Evolutionary conservation across 208 protist genomes (phyloP).

Genomic region (Acanthamoeba healyi): DNA sequence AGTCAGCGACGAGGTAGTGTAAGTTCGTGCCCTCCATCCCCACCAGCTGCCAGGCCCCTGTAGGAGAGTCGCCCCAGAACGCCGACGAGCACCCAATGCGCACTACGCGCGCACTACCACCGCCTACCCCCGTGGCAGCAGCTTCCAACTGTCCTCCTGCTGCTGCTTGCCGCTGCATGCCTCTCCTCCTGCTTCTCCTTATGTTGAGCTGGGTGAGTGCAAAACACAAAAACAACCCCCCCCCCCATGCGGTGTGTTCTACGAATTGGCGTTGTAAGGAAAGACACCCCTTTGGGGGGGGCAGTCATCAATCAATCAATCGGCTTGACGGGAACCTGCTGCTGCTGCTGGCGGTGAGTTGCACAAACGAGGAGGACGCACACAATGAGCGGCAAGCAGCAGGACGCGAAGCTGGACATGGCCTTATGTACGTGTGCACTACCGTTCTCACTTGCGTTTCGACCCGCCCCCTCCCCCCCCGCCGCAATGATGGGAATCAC

Average conservation of each 20-base stretch:
- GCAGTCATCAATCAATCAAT: too few species aligned
- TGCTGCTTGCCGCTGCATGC: too few species aligned
- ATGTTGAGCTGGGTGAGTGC: too few species aligned
- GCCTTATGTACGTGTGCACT: not conserved
- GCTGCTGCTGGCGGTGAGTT: not conserved
- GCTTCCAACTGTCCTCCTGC: too few species aligned
- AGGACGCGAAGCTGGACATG: slow-evolving; percentile 37
- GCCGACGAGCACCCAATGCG: slow-evolving; percentile 83
- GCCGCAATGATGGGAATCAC: not conserved
- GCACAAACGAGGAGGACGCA: not conserved
- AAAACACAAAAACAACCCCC: too few species aligned
- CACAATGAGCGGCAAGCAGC: not conserved
- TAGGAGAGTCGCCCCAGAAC: slow-evolving; percentile 82
- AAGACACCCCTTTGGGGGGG: too few species aligned
- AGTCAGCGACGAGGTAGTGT: slow-evolving; percentile 84
- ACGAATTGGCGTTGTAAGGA: too few species aligned
- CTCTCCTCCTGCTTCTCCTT: too few species aligned
- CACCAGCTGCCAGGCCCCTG: slow-evolving; percentile 80
- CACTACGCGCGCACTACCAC: too few species aligned
- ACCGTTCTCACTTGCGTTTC: not conserved
- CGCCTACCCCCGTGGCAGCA: too few species aligned
- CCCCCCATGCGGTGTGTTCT: too few species aligned
- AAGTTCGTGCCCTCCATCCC: slow-evolving; percentile 50
- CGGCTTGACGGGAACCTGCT: too few species aligned
- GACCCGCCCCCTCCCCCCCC: not conserved